Evolutionary conservation across 2,329 filamentous ascomycete species (phyloP), one percentile per base, ranked within the genome.

Genomic region (Colletotrichum theobromicola): DNA sequence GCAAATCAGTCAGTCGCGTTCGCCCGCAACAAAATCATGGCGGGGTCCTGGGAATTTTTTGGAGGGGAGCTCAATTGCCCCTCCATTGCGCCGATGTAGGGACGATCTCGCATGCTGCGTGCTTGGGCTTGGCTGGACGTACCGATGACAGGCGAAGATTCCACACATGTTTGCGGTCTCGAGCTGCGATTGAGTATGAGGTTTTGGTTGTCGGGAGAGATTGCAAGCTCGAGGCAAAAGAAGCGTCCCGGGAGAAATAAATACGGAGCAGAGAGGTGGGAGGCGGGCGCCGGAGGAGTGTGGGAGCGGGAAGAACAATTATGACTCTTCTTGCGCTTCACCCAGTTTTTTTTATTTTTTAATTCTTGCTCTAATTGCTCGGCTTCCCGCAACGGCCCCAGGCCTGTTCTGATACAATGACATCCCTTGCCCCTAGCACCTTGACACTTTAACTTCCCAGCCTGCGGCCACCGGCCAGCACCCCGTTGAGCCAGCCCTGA

Each of bases 91-190:
- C 72, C 67, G 55, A 70, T 65, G 67, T 72, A 77, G 77, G 73
- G 70, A 74, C 58, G 24, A 50, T 67, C 37, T 70, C 46, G 57
- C 57, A 46, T 37, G 35, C 28, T 74, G 74, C 60, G 46, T 37
- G 42, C 42, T 50, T 50, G 42, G 42, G 42, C 42, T 50, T 50
- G 42, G 42, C 42, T 50, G 42, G 55, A 90, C 92, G 84, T 87
- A 98, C 95, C 91, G 89, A 87, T 98, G 95, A 87, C 96, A 98
- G 81, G 95, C 96, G 86, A 98, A 98, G 83, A 98, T 98, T 86
- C 95, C 95, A 93, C 95, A 98, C 95, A 98, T 98, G 81, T 84
- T 94, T 89, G 82, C 84, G 80, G 81, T 77, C 57, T 79, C 62
- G 65, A 57, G 57, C 71, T 77, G 75, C 62, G 66, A 61, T 53